A percentile compares a stretch with the other conserved stretches of the same genome.
These are phyloP conservation scores for Talaromyces verruculosus DNA, from an alignment of 2,329 filamentous ascomycete species.

Conservation along the genomic window DNA sequence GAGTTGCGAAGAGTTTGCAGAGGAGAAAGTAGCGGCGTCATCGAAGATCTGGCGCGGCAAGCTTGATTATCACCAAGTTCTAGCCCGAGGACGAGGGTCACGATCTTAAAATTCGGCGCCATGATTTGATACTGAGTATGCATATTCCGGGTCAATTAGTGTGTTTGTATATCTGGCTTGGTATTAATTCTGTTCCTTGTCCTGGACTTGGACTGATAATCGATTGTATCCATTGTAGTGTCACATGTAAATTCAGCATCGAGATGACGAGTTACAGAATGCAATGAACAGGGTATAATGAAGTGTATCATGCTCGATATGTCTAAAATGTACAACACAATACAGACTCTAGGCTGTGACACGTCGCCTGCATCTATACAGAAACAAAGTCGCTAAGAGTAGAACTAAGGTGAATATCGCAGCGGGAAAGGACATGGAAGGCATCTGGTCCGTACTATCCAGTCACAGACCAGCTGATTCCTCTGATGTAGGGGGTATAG, in stretches of 20 bases:
- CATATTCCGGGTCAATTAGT: neutral
- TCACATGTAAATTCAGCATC: neutral
- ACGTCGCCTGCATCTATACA: neutral
- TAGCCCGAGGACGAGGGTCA: neutral
- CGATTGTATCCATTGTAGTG: neutral
- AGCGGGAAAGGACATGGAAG: neutral
- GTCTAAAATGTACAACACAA: neutral
- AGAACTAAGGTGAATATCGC: conserved; percentile 11
- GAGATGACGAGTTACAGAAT: neutral
- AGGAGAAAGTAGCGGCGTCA: neutral
- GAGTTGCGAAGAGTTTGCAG: neutral
- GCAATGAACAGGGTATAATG: neutral
- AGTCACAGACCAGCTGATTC: conserved; percentile 38
- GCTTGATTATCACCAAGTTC: neutral
- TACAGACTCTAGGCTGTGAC: neutral
- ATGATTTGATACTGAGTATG: neutral
- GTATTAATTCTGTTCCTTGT: neutral
- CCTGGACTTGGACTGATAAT: neutral
- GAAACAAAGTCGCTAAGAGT: conserved; percentile 2
- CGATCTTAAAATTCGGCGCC: neutral
- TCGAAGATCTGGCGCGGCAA: neutral
- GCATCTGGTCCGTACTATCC: conserved; percentile 20
- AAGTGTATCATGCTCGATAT: neutral
- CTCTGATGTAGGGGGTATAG: conserved; percentile 50
- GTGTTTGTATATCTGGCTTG: neutral